These are phyloP conservation scores for Prunus padus DNA, from an alignment of 306 rosid genomes.

Conservation along the genomic window DNA sequence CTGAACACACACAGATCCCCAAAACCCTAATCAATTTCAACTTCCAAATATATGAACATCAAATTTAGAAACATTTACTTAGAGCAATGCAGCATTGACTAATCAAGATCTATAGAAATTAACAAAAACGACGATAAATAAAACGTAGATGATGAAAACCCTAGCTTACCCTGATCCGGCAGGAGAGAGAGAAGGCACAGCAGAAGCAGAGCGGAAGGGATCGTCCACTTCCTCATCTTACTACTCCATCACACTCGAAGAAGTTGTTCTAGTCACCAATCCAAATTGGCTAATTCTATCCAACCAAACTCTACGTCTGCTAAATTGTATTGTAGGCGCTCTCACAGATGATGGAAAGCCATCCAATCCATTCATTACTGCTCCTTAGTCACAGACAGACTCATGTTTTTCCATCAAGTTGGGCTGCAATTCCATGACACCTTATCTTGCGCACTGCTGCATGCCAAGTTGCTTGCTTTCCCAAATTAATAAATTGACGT, in stretches of 20 bases:
- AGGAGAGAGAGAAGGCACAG: slow-evolving; percentile 63
- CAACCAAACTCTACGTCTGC: background rate
- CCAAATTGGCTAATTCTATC: background rate
- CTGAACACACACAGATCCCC: slow-evolving; percentile 35
- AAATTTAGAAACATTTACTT: background rate
- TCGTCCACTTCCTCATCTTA: slow-evolving; percentile 95
- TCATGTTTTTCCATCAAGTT: slow-evolving; percentile 8
- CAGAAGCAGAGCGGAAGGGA: slow-evolving; percentile 76
- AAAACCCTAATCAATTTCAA: background rate
- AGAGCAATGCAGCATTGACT: background rate
- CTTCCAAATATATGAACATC: background rate
- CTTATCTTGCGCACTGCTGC: too few relatives aligned
- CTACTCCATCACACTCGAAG: background rate
- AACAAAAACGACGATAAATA: background rate
- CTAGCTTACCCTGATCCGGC: slow-evolving; percentile 76
- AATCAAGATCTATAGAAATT: slow-evolving; percentile 3
- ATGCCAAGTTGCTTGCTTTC: too few relatives aligned
- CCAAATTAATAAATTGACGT: background rate
- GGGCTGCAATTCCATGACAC: too few relatives aligned
- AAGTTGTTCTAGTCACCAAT: slow-evolving; percentile 34
- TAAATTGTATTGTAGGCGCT: background rate
- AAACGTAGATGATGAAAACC: background rate
- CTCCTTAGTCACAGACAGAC: too few relatives aligned
- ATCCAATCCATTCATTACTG: background rate
- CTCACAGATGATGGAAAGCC: background rate